Base-by-base conservation (phyloP, 1,139 yeast genomes). In the Candida sanyaensis region DNA sequence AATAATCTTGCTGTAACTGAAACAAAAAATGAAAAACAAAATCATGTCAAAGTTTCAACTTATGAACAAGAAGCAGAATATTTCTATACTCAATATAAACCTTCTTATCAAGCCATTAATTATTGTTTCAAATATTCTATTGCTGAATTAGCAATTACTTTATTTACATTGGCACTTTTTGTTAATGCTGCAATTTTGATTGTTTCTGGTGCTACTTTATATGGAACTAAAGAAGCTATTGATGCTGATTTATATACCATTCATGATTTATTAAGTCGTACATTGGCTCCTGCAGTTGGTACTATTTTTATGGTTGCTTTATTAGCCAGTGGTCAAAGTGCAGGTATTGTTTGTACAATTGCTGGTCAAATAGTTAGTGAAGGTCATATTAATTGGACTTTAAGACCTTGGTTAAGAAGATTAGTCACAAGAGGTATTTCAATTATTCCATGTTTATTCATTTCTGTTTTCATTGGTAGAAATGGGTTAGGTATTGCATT, bases 281-380 rank as follows among this genome's bases (percentile, higher is more conserved):
- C 79, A 43, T 70, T 88, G 33, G 81, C 90, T 0, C 89, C 89
- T 4, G 84, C 79, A 2, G 92, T 87, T 1, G 96, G 95, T 29
- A 83, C 89, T 0, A 69, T 88, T 0, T 88, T 88, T 66, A 87
- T 87, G 81, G 67, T 87, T 41, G 93, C 96, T 0, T 70, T 88
- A 55, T 68, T 88, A 32, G 78, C 84, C 55, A 82, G 89, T 50
- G 96, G 96, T 8, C 89, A 86, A 60, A 83, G 89, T 51, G 92
- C 96, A 0, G 95, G 95, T 42, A 84, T 88, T 50, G 92, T 88
- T 1, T 88, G 96, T 62, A 88, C 96, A 0, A 85, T 88, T 66
- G 89, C 95, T 0, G 96, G 96, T 8, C 96, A 88, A 63, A 85
- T 88, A 57, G 91, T 88, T 4, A 78, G 88, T 55, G 96, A 88